Conservation (phyloP, 176 grass and related monocot genomes). For the Lolium rigidum region DNA sequence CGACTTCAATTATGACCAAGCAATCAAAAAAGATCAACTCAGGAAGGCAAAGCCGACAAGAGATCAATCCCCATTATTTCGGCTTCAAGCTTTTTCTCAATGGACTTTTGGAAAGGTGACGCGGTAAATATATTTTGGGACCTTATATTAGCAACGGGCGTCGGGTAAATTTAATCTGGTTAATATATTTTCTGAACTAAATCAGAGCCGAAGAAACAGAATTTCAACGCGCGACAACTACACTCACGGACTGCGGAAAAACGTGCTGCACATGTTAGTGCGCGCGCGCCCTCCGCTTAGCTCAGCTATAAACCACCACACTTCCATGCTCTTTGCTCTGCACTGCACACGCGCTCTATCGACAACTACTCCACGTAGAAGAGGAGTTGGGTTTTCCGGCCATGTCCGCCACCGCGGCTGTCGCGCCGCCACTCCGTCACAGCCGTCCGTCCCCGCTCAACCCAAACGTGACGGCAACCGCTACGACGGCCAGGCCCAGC, state of each 20-base stretch:
- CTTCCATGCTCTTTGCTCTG: conserved; percentile 5
- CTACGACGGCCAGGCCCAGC: conserved; percentile 34
- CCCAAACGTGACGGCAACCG: conserved; percentile 39
- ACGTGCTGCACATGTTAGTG: conserved; percentile 27
- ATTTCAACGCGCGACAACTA: not conserved
- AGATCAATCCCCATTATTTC: not conserved
- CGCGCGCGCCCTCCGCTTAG: not conserved
- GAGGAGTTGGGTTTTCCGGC: not conserved
- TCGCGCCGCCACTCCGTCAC: conserved; percentile 37
- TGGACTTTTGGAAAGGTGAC: not conserved
- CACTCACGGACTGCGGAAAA: not conserved
- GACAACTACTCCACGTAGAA: not conserved
- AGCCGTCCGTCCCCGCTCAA: conserved; percentile 47
- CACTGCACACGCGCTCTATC: not conserved
- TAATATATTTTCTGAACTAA: not conserved
- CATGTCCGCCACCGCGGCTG: conserved; percentile 51
- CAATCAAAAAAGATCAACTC: not conserved
- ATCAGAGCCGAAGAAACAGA: not conserved
- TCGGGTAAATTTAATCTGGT: too few species aligned
- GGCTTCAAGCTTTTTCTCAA: not conserved
- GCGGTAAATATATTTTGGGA: not conserved
- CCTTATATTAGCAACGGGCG: too few species aligned
- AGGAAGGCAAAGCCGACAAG: not conserved
- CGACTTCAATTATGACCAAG: not conserved
- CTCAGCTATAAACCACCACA: conserved; percentile 28